Evolutionary conservation across 2,329 filamentous ascomycete genomes (phyloP).

Genomic region (Venturia oleaginea): DNA sequence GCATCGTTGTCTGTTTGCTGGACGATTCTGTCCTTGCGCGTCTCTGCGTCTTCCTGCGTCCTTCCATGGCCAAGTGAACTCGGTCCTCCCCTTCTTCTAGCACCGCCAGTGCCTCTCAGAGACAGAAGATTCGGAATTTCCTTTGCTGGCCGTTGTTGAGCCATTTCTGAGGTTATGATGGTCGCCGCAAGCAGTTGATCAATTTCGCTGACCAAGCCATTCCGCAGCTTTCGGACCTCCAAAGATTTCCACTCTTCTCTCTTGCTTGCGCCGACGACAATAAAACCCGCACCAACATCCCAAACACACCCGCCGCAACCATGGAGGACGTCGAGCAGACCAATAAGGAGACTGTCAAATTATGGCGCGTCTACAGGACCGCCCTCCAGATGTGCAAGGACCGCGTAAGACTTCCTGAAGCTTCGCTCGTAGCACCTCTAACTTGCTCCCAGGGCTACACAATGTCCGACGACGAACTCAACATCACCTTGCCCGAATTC

Average conservation of each 20-base stretch:
- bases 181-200: conserved; percentile 1
- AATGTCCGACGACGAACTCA: conserved; percentile 79
- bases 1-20: conserved; percentile 91
- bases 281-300: neutral
- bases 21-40: conserved; percentile 59
- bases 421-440: conserved; percentile 19
- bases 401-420: conserved; percentile 51
- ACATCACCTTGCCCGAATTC: conserved; percentile 78
- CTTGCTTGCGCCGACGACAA: neutral
- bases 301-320: neutral
- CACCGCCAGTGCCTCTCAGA: conserved; percentile 39
- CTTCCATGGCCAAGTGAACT: conserved; percentile 16
- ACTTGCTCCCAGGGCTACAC: conserved; percentile 67
- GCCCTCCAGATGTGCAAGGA: conserved; percentile 92
- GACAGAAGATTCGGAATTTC: conserved; percentile 14
- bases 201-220: no score
- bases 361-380: conserved; percentile 92
- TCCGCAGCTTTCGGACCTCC: no score
- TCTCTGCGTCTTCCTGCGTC: conserved; percentile 23
- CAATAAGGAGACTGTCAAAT: conserved; percentile 45
- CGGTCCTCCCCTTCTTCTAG: conserved; percentile 22
- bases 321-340: conserved; percentile 21
- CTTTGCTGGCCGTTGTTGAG: neutral
- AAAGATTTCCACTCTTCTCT: neutral
- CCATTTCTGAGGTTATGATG: neutral